Conservation (phyloP, 805 yeast genomes). For the Phaffomyces thermotolerans region DNA sequence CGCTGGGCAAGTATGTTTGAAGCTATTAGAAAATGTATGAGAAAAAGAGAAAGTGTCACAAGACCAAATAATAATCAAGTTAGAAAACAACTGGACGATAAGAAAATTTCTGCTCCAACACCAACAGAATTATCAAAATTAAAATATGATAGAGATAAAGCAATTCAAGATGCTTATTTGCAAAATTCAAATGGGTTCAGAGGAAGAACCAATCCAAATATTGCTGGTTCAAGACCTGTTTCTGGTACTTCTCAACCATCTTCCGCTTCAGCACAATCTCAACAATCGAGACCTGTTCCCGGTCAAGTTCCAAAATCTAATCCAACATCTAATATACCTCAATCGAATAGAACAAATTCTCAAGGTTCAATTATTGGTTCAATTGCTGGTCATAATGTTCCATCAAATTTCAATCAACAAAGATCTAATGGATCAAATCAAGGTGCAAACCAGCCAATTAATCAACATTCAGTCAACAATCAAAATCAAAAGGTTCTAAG, state of each 20-base stretch:
- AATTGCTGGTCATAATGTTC: background rate
- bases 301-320: background rate
- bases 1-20: conserved; percentile 98
- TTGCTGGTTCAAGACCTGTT: conserved; percentile 4
- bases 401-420: background rate
- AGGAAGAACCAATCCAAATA: conserved; percentile 8
- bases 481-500: conserved; percentile 6
- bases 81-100: conserved; percentile 33
- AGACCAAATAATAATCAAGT: conserved; percentile 45
- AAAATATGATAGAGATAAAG: conserved; percentile 80
- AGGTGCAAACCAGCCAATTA: conserved; percentile 2
- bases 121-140: conserved; percentile 80
- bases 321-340: background rate
- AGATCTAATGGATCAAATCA: background rate
- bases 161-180: conserved; percentile 67
- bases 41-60: conserved; percentile 76
- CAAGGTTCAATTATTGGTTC: background rate
- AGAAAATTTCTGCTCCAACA: conserved; percentile 51
- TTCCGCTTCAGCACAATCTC: conserved; percentile 16
- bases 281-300: conserved; percentile 11
- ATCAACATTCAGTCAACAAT: conserved; percentile 1
- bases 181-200: conserved; percentile 27
- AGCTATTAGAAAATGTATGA: conserved; percentile 83
- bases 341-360: background rate
- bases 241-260: conserved; percentile 2